These are phyloP conservation scores for Calonectria montana DNA, from an alignment of 2,329 filamentous ascomycete species.

Conservation along the genomic window DNA sequence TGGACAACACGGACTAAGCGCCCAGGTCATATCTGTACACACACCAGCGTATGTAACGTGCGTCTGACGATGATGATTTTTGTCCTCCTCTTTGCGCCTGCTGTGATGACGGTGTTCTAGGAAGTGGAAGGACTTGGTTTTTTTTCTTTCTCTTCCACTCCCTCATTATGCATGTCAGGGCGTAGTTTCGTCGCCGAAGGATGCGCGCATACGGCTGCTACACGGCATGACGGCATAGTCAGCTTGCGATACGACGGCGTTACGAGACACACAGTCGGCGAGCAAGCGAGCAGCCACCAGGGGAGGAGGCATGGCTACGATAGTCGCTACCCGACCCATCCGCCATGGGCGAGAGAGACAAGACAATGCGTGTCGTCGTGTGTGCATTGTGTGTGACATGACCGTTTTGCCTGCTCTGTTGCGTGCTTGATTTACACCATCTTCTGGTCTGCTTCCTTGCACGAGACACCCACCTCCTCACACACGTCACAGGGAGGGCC, in stretches of 20 bases:
- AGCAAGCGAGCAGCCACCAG: conserved; percentile 11
- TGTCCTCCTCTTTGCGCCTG: not conserved
- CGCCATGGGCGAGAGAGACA: conserved; percentile 5
- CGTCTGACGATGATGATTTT: conserved; percentile 1
- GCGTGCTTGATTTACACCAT: not conserved
- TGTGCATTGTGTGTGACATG: conserved; percentile 12
- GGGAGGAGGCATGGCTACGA: conserved; percentile 4
- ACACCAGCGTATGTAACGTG: conserved; percentile 8
- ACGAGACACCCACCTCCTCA: conserved; percentile 13
- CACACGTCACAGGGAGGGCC: conserved; percentile 4
- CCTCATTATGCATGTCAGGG: not conserved
- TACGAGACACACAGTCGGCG: conserved; percentile 14
- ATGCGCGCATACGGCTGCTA: not conserved
- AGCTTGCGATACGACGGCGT: not conserved
- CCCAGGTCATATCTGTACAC: not conserved
- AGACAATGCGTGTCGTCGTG: not conserved
- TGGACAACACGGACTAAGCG: not conserved
- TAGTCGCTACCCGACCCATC: conserved; percentile 13
- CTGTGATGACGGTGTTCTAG: not conserved
- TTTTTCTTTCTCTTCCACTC: not conserved
- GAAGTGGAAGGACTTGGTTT: not conserved
- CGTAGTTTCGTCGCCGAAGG: not conserved
- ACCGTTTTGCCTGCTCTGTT: conserved; percentile 6
- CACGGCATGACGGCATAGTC: not conserved
- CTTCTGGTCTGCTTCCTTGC: conserved; percentile 6